Percentiles rank a stretch among this genome's conserved stretches.
These are phyloP conservation scores for Miamiensis avidus DNA, from an alignment of 169 alveolate species.

Conservation along the genomic window DNA sequence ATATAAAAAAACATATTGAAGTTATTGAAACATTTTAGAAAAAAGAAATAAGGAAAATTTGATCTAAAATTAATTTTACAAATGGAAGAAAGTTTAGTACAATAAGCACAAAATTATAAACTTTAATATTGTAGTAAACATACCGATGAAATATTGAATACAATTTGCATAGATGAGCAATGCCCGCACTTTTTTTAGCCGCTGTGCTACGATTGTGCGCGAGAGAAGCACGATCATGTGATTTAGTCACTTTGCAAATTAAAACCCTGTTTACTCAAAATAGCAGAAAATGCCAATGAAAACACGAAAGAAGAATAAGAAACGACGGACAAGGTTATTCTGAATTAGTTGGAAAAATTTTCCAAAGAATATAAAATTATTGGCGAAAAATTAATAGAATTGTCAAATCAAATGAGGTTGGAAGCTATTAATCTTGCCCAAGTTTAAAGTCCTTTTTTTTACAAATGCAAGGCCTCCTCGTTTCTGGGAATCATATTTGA, in stretches of 20 bases:
- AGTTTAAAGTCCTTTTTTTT: neutral
- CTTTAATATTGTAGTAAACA: neutral
- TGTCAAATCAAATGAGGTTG: neutral
- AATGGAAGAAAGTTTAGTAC: neutral
- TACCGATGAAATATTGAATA: neutral
- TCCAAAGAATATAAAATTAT: neutral
- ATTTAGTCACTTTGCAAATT: neutral
- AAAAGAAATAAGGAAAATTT: neutral
- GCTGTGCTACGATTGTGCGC: neutral
- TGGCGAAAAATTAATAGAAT: neutral
- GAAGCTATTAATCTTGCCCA: neutral
- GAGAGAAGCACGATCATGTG: neutral
- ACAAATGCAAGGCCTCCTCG: neutral
- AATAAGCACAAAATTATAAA: neutral
- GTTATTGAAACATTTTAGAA: too few species aligned
- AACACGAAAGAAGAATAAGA: neutral
- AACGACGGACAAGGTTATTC: neutral
- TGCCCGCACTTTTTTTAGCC: neutral
- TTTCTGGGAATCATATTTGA: neutral
- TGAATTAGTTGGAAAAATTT: neutral
- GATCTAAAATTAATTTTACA: too few species aligned
- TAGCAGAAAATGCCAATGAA: neutral
- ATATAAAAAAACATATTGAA: too few species aligned
- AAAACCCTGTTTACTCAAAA: neutral
- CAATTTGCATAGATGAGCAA: neutral